phyloP scores from a whole-genome alignment of 441 rosid species.

The Pelargonium myrrhifolium region DNA sequence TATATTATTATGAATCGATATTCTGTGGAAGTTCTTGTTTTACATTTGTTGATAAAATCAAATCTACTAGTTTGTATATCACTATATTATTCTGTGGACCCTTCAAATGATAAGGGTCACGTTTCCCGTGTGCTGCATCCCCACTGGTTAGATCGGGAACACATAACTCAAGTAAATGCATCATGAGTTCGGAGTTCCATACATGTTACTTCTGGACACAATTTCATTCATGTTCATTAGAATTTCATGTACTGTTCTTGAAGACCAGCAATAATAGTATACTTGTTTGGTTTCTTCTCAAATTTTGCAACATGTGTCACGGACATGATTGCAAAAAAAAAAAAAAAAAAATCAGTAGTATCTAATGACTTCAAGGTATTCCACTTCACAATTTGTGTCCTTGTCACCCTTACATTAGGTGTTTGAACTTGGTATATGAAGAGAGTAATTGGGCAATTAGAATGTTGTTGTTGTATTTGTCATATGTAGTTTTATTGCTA shows the following conservation, averaged over 20 bases:
- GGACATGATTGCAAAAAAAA: background rate
- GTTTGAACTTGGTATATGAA: background rate
- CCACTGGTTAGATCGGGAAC: background rate
- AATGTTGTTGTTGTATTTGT: background rate
- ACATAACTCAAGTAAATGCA: background rate
- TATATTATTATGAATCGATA: constrained; percentile 3
- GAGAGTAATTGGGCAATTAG: background rate
- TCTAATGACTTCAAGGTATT: background rate
- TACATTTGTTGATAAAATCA: background rate
- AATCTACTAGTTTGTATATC: background rate
- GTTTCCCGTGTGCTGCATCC: background rate
- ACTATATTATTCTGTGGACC: background rate
- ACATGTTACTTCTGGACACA: background rate
- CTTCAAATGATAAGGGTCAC: background rate
- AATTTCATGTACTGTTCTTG: background rate
- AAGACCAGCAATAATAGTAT: background rate
- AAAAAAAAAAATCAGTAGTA: background rate
- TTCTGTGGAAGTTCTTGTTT: background rate
- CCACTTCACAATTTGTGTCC: background rate
- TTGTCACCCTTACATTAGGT: background rate
- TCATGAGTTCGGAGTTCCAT: background rate
- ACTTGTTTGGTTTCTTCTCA: constrained; percentile 1
- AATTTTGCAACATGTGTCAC: background rate
- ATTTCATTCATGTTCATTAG: background rate
- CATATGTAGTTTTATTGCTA: constrained; percentile 11